phyloP scores from a whole-genome alignment of 129 eudicot species.

The sunflower (Helianthus annuus) region HanXRQr2.0-SUNRISE NC_035433.2:71796497-71796996 shows the following conservation, averaged over 20 bases:
- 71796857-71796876: too few relatives aligned
- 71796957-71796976: neutral
- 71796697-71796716: neutral
- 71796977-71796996: neutral
- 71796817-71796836: too few relatives aligned
- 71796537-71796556: constrained; percentile 9
- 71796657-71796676: constrained; percentile 8
- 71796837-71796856: too few relatives aligned
- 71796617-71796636: neutral
- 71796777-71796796: too few relatives aligned
- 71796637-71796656: constrained; percentile 6
- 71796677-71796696: neutral
- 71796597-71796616: too few relatives aligned
- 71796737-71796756: too few relatives aligned
- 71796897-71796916: neutral
- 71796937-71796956: too few relatives aligned
- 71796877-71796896: too few relatives aligned
- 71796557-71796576: neutral
- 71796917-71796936: too few relatives aligned
- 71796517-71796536: constrained; percentile 5
- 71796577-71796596: neutral
- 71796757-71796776: too few relatives aligned
- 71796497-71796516: neutral
- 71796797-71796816: too few relatives aligned
- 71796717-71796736: too few relatives aligned